Evolutionary conservation across 2,329 filamentous ascomycete genomes (phyloP), one percentile per base, ranked within the genome.

Genomic region (Verticillium isaacii): DNA sequence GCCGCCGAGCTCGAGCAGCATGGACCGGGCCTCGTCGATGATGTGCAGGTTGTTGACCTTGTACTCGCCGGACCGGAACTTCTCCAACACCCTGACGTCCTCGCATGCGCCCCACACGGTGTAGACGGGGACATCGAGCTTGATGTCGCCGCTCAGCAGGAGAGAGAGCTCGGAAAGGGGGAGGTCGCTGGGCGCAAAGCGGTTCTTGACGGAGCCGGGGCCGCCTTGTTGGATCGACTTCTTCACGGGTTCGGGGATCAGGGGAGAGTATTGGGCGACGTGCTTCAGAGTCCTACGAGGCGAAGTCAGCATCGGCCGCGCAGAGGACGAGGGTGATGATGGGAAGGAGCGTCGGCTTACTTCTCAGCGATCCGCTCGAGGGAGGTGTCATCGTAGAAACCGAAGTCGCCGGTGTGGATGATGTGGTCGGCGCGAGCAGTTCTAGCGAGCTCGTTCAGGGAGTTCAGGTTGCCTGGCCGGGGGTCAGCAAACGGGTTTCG

Each of bases 71-170:
- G 95, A 97, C 66, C 95, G 87, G 78, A 99, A 96, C 81, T 97
- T 97, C 78, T 99, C 95, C 71, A 99, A 78, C 32, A 99, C 95
- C 62, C 95, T 89, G 23, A 99, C 95, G 83, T 99, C 95, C 78
- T 99, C 95, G 73, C 95, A 99, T 57, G 95, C 95, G 73, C 95
- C 95, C 95, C 95, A 99, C 41, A 99, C 95, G 50, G 95, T 99
- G 80, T 97, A 98, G 61, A 99, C 95, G 0, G 95, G 95, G 62
- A 99, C 90, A 65, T 99, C 93, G 62, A 99, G 88, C 73, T 92
- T 96, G 72, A 96, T 84, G 68, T 90, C 90, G 75, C 93, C 93
- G 77, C 87, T 91, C 67, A 99, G 85, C 69, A 99, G 92, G 70
- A 91, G 86, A 29, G 94, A 86, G 39, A 99, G 87, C 79, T 99